phyloP scores from a whole-genome alignment of 2,329 filamentous ascomycete species.

The Exophiala alcalophila region DNA sequence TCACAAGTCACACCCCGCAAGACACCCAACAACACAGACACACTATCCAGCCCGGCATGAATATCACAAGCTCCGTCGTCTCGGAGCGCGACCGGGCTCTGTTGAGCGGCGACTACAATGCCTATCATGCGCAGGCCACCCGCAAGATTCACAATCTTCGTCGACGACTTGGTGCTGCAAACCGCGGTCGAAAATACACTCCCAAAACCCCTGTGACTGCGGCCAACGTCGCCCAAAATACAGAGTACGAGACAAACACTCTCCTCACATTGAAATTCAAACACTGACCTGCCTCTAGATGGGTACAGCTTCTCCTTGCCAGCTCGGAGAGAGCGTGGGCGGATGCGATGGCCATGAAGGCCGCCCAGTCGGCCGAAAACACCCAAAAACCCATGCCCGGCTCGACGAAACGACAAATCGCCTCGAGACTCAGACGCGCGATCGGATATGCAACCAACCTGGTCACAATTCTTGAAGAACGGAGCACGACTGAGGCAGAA shows the following conservation, averaged over 20 bases:
- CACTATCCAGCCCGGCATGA: too few species aligned
- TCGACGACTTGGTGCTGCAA: slow-evolving; percentile 79
- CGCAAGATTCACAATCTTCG: slow-evolving; percentile 78
- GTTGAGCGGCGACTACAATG: slow-evolving; percentile 81
- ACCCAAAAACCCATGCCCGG: slow-evolving; percentile 70
- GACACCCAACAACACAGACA: too few species aligned
- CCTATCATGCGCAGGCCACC: slow-evolving; percentile 75
- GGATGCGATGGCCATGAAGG: slow-evolving; percentile 92
- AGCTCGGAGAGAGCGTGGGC: slow-evolving; percentile 91
- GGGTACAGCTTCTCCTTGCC: slow-evolving; percentile 74
- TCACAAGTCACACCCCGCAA: too few species aligned
- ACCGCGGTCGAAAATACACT: slow-evolving; percentile 81
- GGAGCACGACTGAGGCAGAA: slow-evolving; percentile 61
- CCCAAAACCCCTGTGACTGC: slow-evolving; percentile 68
- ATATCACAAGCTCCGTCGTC: slow-evolving; percentile 82
- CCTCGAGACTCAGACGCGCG: slow-evolving; percentile 81
- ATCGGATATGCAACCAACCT: slow-evolving; percentile 66
- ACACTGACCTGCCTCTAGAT: slow-evolving; percentile 50
- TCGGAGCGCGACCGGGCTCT: slow-evolving; percentile 78
- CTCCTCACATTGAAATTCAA: slow-evolving; percentile 1
- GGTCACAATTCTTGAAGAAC: slow-evolving; percentile 63
- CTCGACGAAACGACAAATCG: slow-evolving; percentile 79
- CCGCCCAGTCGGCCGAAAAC: slow-evolving; percentile 72
- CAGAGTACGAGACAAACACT: slow-evolving; percentile 70
- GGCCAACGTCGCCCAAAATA: slow-evolving; percentile 69